A percentile compares a stretch with the other conserved stretches of the same genome.
phyloP scores from a whole-genome alignment of 768 basidiomycete species.

The Macrolepiota fuliginosa region DNA sequence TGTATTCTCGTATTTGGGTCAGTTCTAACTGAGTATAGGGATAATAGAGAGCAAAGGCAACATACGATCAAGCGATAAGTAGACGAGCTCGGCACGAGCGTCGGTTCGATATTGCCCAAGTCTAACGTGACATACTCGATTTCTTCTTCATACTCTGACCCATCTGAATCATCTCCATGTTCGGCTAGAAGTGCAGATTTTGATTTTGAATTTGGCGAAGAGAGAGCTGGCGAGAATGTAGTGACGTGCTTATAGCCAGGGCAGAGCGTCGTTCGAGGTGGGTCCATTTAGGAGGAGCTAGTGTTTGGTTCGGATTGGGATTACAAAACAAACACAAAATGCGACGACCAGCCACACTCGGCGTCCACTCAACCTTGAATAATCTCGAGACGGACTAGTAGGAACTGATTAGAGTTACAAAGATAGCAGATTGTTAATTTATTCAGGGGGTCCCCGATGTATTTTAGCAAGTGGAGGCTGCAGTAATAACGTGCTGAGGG shows the following conservation, averaged over 20 bases:
- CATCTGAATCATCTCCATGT: constrained; percentile 70
- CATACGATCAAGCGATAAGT: constrained; percentile 75
- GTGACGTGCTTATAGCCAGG: constrained; percentile 64
- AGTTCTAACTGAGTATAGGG: not conserved
- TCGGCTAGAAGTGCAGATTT: constrained; percentile 9
- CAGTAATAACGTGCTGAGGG: too few species aligned
- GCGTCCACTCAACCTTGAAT: too few species aligned
- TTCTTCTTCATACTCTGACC: constrained; percentile 45
- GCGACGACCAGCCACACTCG: too few species aligned
- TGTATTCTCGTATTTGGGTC: constrained; percentile 20
- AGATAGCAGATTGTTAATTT: too few species aligned
- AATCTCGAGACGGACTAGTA: too few species aligned
- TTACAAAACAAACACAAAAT: too few species aligned
- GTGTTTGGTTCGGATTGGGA: too few species aligned
- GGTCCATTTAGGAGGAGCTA: not conserved
- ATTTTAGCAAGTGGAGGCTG: too few species aligned
- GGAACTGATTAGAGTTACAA: too few species aligned
- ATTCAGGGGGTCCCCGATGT: too few species aligned
- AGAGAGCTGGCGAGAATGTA: constrained; percentile 1
- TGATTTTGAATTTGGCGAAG: not conserved
- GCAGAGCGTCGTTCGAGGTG: constrained; percentile 32
- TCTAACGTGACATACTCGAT: constrained; percentile 74
- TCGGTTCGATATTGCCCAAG: constrained; percentile 68
- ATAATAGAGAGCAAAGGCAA: constrained; percentile 8
- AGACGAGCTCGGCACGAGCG: constrained; percentile 68